Conservation (phyloP, 306 rosid genomes). For the Casuarina cunninghamiana region DNA sequence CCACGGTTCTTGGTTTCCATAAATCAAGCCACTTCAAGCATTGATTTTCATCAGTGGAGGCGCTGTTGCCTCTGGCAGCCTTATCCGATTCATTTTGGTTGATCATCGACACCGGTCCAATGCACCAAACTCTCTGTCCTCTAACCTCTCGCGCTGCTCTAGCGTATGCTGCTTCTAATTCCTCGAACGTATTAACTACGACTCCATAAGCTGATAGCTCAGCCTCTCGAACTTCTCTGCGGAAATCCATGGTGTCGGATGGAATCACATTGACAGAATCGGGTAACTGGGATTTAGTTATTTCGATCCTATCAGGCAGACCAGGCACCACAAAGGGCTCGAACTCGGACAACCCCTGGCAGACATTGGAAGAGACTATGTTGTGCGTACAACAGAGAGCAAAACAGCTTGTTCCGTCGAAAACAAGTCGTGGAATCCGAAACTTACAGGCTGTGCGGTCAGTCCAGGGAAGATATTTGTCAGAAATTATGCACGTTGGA, state of each 20-base stretch:
- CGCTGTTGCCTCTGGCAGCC: slow-evolving; percentile 52
- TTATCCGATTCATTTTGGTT: slow-evolving; percentile 42
- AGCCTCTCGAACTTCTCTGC: slow-evolving; percentile 1
- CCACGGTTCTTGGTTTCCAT: slow-evolving; percentile 21
- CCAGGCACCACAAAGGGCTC: slow-evolving; percentile 38
- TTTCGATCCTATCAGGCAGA: slow-evolving; percentile 30
- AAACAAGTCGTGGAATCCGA: slow-evolving; percentile 58
- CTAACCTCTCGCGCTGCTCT: slow-evolving; percentile 17
- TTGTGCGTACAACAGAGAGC: slow-evolving; percentile 29
- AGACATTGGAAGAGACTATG: neutral
- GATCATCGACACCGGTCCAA: slow-evolving; percentile 59
- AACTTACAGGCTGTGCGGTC: slow-evolving; percentile 41
- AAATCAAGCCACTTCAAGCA: slow-evolving; percentile 33
- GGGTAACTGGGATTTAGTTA: slow-evolving; percentile 27
- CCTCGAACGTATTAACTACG: slow-evolving; percentile 47
- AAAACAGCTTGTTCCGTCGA: slow-evolving; percentile 47
- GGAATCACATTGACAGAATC: slow-evolving; percentile 2
- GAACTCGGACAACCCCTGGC: neutral
- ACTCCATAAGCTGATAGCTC: slow-evolving; percentile 39
- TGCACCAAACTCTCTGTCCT: slow-evolving; percentile 44
- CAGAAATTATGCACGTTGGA: slow-evolving; percentile 48
- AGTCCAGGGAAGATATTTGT: slow-evolving; percentile 45
- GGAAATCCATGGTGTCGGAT: too few species aligned
- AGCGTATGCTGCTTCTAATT: slow-evolving; percentile 30
- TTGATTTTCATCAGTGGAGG: slow-evolving; percentile 17